Evolutionary conservation across 2,329 filamentous ascomycete species (phyloP).

Genomic region (Cytospora piceicola): DNA sequence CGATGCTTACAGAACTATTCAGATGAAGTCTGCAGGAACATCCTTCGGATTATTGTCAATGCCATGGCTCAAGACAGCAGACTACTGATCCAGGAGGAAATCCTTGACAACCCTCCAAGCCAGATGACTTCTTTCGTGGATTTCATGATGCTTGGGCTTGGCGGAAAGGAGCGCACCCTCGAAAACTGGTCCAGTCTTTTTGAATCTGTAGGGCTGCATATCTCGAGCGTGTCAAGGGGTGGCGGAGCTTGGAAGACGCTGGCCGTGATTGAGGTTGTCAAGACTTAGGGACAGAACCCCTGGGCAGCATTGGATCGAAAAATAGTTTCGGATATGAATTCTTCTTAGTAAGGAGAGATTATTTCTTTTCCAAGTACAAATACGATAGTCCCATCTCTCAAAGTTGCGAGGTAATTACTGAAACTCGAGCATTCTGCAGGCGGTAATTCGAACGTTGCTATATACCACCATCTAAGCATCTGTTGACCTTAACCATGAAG

Average conservation of each 20-base stretch:
- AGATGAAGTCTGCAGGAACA: conserved; percentile 34
- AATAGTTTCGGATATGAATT: too few relatives aligned
- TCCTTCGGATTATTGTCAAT: conserved; percentile 30
- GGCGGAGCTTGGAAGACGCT: conserved; percentile 17
- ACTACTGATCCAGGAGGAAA: conserved; percentile 41
- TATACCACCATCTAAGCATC: too few relatives aligned
- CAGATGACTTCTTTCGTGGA: conserved; percentile 37
- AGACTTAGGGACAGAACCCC: not conserved
- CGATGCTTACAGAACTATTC: conserved; percentile 41
- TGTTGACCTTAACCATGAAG: too few relatives aligned
- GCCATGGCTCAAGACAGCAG: conserved; percentile 41
- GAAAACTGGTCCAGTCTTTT: conserved; percentile 36
- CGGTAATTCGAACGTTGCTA: too few relatives aligned
- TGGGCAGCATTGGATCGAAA: too few relatives aligned
- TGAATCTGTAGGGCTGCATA: conserved; percentile 35
- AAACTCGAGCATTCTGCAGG: too few relatives aligned
- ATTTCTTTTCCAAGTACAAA: not conserved
- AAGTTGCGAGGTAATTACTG: too few relatives aligned
- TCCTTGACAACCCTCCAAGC: conserved; percentile 38
- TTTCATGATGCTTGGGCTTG: conserved; percentile 32
- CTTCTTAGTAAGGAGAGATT: too few relatives aligned
- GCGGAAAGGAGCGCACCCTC: conserved; percentile 41
- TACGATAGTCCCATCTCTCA: too few relatives aligned
- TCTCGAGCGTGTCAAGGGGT: conserved; percentile 33
- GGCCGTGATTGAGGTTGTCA: conserved; percentile 29